These are phyloP conservation scores for Tuber indicum DNA, from an alignment of 495 filamentous ascomycete genomes.

Conservation along the genomic window DNA sequence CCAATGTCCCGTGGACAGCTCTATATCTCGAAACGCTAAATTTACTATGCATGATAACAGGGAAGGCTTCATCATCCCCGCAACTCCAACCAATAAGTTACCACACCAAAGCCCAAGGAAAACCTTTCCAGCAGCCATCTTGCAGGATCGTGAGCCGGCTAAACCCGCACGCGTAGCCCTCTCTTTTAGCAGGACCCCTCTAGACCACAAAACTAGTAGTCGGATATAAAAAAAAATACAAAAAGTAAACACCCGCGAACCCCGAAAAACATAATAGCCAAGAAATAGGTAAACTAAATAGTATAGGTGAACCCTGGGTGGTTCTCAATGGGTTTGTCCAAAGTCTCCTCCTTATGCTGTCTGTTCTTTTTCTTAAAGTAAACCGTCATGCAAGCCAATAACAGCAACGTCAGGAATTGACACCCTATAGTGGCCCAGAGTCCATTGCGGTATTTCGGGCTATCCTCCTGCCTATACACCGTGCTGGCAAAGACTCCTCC, in stretches of 20 bases:
- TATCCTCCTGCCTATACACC: conserved; percentile 54
- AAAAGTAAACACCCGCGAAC: not conserved
- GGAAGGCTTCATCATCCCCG: not conserved
- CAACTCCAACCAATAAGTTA: not conserved
- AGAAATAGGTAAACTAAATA: conserved; percentile 5
- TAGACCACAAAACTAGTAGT: not conserved
- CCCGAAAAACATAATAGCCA: not conserved
- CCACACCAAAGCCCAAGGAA: not conserved
- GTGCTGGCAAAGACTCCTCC: conserved; percentile 55
- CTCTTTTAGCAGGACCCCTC: not conserved
- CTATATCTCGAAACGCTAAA: too few relatives aligned
- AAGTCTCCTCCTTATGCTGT: conserved; percentile 31
- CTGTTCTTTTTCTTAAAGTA: conserved; percentile 38
- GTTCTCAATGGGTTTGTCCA: conserved; percentile 28
- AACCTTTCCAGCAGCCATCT: not conserved
- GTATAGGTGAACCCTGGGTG: conserved; percentile 37
- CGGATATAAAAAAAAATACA: not conserved
- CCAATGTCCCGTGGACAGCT: too few relatives aligned
- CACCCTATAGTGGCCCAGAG: conserved; percentile 45
- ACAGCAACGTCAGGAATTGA: conserved; percentile 23
- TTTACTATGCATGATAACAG: too few relatives aligned
- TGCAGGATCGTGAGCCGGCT: not conserved
- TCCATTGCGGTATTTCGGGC: conserved; percentile 54
- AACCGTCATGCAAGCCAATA: conserved; percentile 19
- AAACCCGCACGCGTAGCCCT: not conserved